Evolutionary conservation across 106 monocot genomes (phyloP), one percentile per base, ranked within the genome.

Genomic region (Allium sativum): DNA sequence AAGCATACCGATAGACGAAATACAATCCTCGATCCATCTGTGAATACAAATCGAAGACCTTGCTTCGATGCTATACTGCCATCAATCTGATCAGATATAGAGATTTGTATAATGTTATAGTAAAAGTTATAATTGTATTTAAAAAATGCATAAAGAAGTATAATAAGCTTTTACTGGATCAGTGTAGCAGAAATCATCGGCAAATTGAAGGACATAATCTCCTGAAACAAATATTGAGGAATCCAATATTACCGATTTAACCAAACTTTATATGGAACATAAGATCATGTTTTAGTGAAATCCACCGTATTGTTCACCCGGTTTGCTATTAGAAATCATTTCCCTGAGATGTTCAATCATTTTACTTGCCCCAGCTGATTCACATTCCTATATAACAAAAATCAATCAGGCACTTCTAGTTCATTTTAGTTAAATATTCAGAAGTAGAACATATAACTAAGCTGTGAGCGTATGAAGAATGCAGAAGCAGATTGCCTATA

Each of bases 21-120:
- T 56, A 98, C 88, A 52, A 98, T 85, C 71, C 91, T 87, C 44
- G 98, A 98, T 41, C 98, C 98, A 66, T 98, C 92, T 18, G 78
- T 80, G 53, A 98, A 98, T 45, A 98, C 85, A 72, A 92, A 88
- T 15, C 98, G 82, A 48, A 91, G 77, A 12, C 98, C 98, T 79
- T 98, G 91, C 58, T 92, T 91, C 0, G 82, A 82, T 70, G 84
- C 88, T 53, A 88, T 68, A 65, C 98, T 98, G 11, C 85, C 88
- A 77, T 98, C 98, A 1, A 98, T 80, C 98, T 98, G 75, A 43
- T 21, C 19, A 58, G 65, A 50, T 53, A n/a, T 18, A 51, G 2
- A n/a, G 62, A 8, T 7, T 9, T 4, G 15, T 52, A 44, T 7
- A n/a, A n/a, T n/a, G n/a, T n/a, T n/a, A n/a, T n/a, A n/a, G n/a